phyloP scores from a whole-genome alignment of 306 rosid species.

The Rosa multiflora region DNA sequence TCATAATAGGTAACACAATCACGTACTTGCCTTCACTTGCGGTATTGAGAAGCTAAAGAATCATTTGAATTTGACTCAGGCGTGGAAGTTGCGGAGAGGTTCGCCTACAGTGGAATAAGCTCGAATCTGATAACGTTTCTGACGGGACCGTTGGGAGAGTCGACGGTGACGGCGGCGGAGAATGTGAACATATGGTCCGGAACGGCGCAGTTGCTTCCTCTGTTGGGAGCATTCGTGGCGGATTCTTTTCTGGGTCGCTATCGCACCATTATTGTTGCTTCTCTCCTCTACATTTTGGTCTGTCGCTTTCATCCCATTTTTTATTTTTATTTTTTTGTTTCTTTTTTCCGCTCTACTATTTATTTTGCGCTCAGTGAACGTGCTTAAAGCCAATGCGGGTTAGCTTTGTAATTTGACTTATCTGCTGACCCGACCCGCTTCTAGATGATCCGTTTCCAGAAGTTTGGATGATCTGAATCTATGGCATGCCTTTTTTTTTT shows the following conservation, averaged over 20 bases:
- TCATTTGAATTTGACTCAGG: constrained; percentile 6
- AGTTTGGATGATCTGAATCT: too few relatives aligned
- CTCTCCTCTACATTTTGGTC: constrained; percentile 34
- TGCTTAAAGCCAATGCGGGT: background rate
- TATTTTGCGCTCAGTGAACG: background rate
- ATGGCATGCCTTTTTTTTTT: too few relatives aligned
- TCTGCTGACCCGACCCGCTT: too few relatives aligned
- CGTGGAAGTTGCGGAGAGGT: constrained; percentile 43
- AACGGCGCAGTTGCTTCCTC: constrained; percentile 33
- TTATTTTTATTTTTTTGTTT: too few relatives aligned
- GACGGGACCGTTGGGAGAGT: constrained; percentile 37
- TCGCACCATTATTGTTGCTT: constrained; percentile 28
- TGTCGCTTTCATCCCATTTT: background rate
- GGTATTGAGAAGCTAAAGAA: too few relatives aligned
- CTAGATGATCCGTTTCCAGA: too few relatives aligned
- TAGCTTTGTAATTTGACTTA: too few relatives aligned
- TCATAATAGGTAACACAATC: constrained; percentile 32
- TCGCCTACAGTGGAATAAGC: constrained; percentile 32
- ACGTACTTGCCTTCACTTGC: too few relatives aligned
- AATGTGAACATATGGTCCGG: constrained; percentile 46
- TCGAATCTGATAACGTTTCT: constrained; percentile 35
- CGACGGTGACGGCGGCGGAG: constrained; percentile 34
- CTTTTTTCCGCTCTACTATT: background rate
- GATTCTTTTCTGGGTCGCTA: constrained; percentile 42
- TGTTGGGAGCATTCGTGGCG: constrained; percentile 36